phyloP scores from a whole-genome alignment of 192 early-diverging fungal species.

The Jimgerdemannia lactiflua region DNA sequence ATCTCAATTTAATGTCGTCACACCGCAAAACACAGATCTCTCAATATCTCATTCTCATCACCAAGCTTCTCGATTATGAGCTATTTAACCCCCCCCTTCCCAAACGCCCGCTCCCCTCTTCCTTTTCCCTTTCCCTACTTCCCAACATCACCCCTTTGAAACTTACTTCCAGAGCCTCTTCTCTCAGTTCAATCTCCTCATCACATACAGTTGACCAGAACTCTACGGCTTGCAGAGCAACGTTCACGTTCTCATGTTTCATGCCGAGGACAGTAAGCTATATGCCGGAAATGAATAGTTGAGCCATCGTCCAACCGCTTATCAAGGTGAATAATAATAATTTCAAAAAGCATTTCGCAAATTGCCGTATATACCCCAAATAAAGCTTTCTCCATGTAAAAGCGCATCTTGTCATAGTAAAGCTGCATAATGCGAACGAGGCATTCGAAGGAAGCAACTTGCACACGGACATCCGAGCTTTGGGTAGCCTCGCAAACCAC shows the following conservation, averaged over 20 bases:
- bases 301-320: constrained; percentile 1
- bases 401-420: constrained; percentile 95
- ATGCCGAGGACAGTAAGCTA: constrained; percentile 90
- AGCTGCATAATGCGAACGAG: constrained; percentile 95
- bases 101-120: neutral
- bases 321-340: neutral
- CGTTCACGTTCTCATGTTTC: constrained; percentile 83
- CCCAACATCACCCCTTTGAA: neutral
- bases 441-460: constrained; percentile 92
- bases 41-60: no score
- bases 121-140: neutral
- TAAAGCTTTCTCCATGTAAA: constrained; percentile 97
- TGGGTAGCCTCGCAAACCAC: constrained; percentile 97
- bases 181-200: constrained; percentile 78
- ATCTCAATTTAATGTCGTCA: no score
- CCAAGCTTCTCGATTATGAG: no score
- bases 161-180: constrained; percentile 61
- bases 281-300: constrained; percentile 3
- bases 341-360: neutral
- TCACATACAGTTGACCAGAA: constrained; percentile 99
- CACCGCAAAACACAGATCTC: no score
- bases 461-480: constrained; percentile 67
- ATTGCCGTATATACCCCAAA: constrained; percentile 63
- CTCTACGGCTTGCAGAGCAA: constrained; percentile 97
- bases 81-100: neutral